phyloP scores from a whole-genome alignment of 352 stramenopile species.

The Stramenopiles sp. region DNA sequence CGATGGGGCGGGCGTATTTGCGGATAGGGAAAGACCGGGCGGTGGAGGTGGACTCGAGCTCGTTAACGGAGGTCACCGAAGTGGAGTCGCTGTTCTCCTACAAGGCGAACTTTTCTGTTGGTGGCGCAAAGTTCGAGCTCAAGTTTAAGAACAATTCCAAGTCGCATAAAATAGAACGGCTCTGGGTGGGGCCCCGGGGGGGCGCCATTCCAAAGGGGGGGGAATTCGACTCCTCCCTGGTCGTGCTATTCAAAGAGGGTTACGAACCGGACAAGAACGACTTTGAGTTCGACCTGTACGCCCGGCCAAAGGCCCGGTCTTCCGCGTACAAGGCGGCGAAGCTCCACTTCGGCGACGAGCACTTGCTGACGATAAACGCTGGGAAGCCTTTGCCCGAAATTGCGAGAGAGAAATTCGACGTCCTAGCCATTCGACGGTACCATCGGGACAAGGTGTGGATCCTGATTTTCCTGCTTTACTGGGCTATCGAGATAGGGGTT shows the following conservation, averaged over 20 bases:
- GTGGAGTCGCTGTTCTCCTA: background rate
- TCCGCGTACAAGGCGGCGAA: background rate
- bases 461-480: background rate
- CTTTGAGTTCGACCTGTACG: background rate
- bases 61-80: background rate
- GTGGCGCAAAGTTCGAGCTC: background rate
- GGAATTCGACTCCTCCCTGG: background rate
- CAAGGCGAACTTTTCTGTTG: background rate
- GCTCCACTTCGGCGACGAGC: background rate
- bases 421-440: background rate
- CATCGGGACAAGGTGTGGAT: background rate
- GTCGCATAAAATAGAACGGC: background rate
- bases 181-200: background rate
- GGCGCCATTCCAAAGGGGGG: background rate
- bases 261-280: background rate
- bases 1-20: background rate
- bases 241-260: background rate
- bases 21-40: background rate
- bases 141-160: background rate
- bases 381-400: constrained; percentile 1
- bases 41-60: background rate
- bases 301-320: background rate
- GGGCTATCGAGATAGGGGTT: background rate
- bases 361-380: background rate
- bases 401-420: background rate